phyloP scores from a whole-genome alignment of 2,329 filamentous ascomycete species.

The Grosmannia penicillata region DNA sequence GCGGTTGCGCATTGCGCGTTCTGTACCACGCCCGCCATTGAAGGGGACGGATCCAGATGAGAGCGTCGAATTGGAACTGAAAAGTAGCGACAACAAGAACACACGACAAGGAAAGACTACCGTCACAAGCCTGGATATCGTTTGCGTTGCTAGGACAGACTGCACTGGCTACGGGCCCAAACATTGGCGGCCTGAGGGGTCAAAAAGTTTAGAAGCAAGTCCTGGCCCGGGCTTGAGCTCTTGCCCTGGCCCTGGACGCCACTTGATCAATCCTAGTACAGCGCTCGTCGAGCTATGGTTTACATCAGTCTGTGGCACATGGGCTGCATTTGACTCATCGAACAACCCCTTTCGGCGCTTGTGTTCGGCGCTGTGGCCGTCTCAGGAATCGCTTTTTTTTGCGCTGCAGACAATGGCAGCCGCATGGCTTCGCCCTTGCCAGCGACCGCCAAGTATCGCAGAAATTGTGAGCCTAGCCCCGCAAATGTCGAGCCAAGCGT shows the following conservation, averaged over 20 bases:
- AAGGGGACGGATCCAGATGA: too few species aligned
- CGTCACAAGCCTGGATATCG: too few species aligned
- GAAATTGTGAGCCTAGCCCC: slow-evolving; percentile 20
- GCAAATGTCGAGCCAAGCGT: slow-evolving; percentile 17
- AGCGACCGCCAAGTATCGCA: slow-evolving; percentile 20
- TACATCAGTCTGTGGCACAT: slow-evolving; percentile 23
- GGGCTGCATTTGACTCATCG: slow-evolving; percentile 25
- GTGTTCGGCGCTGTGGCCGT: slow-evolving; percentile 21
- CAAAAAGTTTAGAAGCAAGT: background rate
- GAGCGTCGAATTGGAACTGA: too few species aligned
- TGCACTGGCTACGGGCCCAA: too few species aligned
- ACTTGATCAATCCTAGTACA: slow-evolving; percentile 4
- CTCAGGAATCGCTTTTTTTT: slow-evolving; percentile 21
- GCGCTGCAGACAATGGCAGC: slow-evolving; percentile 27
- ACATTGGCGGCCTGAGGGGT: too few species aligned
- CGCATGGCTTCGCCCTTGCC: slow-evolving; percentile 20
- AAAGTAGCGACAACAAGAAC: too few species aligned
- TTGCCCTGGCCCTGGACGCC: background rate
- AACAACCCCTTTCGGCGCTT: slow-evolving; percentile 23
- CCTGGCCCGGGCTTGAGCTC: background rate
- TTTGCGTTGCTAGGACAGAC: too few species aligned
- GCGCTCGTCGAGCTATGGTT: slow-evolving; percentile 24
- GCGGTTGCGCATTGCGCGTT: too few species aligned
- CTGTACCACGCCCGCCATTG: too few species aligned
- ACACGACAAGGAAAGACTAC: too few species aligned